Evolutionary conservation across 768 basidiomycete genomes (phyloP).

Genomic region (Pleurotus sapidus): DNA sequence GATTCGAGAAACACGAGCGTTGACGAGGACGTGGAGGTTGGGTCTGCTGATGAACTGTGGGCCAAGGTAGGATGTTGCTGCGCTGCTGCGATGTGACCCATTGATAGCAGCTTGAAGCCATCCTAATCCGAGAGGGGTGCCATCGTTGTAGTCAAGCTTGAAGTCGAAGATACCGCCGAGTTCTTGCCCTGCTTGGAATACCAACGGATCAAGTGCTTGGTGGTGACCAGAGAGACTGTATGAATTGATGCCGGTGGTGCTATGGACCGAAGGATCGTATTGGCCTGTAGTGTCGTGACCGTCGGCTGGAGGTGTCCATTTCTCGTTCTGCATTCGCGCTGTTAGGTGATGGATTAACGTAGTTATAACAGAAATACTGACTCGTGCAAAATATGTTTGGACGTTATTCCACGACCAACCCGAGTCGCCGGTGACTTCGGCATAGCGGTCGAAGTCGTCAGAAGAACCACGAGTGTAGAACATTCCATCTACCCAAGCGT

Average conservation of each 20-base stretch:
- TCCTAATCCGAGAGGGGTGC: constrained; percentile 24
- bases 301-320: constrained; percentile 21
- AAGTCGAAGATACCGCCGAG: constrained; percentile 20
- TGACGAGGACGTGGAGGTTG: constrained; percentile 22
- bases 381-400: constrained; percentile 21
- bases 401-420: constrained; percentile 28
- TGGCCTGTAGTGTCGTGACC: constrained; percentile 24
- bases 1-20: constrained; percentile 14
- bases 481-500: constrained; percentile 16
- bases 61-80: constrained; percentile 22
- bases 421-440: constrained; percentile 18
- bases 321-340: constrained; percentile 22
- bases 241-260: constrained; percentile 18
- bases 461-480: constrained; percentile 20
- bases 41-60: constrained; percentile 18
- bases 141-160: constrained; percentile 27
- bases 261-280: constrained; percentile 24
- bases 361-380: not conserved
- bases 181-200: constrained; percentile 20
- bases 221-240: constrained; percentile 21
- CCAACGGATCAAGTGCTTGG: constrained; percentile 14
- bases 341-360: too few species aligned
- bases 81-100: constrained; percentile 16
- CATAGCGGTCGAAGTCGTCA: constrained; percentile 14
- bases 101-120: constrained; percentile 16